These are phyloP conservation scores for Ophiostoma pallidulum DNA, from an alignment of 2,329 filamentous ascomycete species.

Conservation along the genomic window DNA sequence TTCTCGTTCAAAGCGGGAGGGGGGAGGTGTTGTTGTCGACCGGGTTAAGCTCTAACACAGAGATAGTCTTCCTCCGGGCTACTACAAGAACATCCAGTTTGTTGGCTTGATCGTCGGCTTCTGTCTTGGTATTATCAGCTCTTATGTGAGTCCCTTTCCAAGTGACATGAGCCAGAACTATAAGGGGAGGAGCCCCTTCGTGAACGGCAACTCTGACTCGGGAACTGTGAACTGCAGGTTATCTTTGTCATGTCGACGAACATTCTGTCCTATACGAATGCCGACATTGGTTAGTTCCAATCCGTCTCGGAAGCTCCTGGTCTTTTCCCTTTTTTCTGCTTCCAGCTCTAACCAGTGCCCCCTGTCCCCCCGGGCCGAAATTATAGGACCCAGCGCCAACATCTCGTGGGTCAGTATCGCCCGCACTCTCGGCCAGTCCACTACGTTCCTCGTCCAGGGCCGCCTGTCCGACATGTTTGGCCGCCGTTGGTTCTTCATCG, in stretches of 20 bases:
- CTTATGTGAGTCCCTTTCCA: slow-evolving; percentile 6
- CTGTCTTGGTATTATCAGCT: slow-evolving; percentile 28
- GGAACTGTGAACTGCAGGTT: slow-evolving; percentile 19
- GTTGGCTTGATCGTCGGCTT: slow-evolving; percentile 26
- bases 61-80: slow-evolving; percentile 23
- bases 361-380: background rate
- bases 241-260: slow-evolving; percentile 29
- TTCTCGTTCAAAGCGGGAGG: background rate
- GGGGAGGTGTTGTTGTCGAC: too few relatives aligned
- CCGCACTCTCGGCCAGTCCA: slow-evolving; percentile 28
- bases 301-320: background rate
- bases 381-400: slow-evolving; percentile 23
- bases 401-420: slow-evolving; percentile 29
- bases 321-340: background rate
- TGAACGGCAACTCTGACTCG: too few relatives aligned
- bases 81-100: slow-evolving; percentile 27
- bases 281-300: slow-evolving; percentile 10
- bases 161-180: too few relatives aligned
- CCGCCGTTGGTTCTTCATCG: slow-evolving; percentile 31
- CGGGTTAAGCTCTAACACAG: background rate
- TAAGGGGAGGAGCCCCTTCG: too few relatives aligned
- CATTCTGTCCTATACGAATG: slow-evolving; percentile 20
- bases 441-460: slow-evolving; percentile 27
- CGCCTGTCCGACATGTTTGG: slow-evolving; percentile 31
- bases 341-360: background rate